Conservation (phyloP, 495 filamentous ascomycete genomes). For the Xylaria acuta region DNA sequence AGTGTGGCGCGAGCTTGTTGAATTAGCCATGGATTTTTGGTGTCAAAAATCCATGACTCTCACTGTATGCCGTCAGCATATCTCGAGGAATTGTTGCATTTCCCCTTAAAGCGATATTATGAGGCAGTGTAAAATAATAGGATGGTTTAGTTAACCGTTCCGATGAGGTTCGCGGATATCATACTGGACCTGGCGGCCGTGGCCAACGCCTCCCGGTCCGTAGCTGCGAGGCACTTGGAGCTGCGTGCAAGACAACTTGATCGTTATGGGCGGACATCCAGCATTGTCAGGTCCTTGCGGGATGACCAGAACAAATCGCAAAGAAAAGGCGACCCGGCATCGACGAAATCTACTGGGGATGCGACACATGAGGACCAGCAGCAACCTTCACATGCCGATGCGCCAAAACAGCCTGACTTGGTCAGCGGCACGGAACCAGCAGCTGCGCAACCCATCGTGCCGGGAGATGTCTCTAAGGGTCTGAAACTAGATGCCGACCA, state of each 20-base stretch:
- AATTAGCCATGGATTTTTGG: conserved; percentile 12
- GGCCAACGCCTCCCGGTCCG: conserved; percentile 74
- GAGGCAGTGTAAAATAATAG: conserved; percentile 23
- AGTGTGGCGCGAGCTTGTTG: conserved; percentile 36
- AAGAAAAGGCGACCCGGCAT: conserved; percentile 50
- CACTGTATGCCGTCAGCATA: neutral
- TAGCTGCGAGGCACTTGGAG: conserved; percentile 80
- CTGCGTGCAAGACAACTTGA: conserved; percentile 80
- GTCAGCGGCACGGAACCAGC: neutral
- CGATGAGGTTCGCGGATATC: conserved; percentile 56
- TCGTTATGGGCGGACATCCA: conserved; percentile 77
- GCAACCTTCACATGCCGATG: neutral
- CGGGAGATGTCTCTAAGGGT: neutral
- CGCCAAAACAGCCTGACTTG: neutral
- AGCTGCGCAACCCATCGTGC: neutral
- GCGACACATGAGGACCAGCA: neutral
- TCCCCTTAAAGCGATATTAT: neutral
- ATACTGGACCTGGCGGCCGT: conserved; percentile 82
- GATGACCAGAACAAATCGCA: conserved; percentile 66
- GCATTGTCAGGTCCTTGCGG: conserved; percentile 70
- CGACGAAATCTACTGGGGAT: conserved; percentile 18
- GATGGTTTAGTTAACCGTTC: conserved; percentile 21
- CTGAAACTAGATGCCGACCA: conserved; percentile 7
- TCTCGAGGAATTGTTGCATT: neutral
- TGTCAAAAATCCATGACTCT: conserved; percentile 1